Base-by-base conservation (phyloP, 176 grass and related monocot species). In the Ensete ventricosum region DNA sequence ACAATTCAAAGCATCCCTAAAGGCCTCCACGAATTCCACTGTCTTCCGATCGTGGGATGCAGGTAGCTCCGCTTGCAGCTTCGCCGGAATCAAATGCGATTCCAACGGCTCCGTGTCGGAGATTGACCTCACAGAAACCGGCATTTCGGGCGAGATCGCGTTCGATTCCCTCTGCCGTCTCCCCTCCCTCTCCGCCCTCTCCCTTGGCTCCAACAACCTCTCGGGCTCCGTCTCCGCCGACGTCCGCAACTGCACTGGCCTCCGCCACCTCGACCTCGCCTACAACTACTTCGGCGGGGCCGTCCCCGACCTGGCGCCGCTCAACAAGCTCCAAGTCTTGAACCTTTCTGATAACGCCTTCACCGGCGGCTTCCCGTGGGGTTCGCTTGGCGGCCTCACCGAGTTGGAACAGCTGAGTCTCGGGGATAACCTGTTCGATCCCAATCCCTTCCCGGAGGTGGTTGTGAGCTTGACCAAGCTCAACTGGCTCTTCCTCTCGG, bases 291-390 rank as follows among this genome's bases (percentile, higher is more conserved):
- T 98, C 79, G 19, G 34, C 69, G 90, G 86, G 11, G 13, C 3
- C 7, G 59, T 93, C 8, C 90, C 94, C 2, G 80, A 98, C 79
- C 76, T 97, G 25, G 81, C 88, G 5, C 79, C 29, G 48, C 84
- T 98, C 0, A 11, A 24, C 1, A 50, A 26, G 11, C 88, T 98
- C 13, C 65, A 60, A 14, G 22, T 9, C 0, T 82, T 98, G 54
- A 98, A 98, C 81, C 48, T 98, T 24, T 82, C 90, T 3, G 11
- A 72, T 20, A 98, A 87, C 67, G 8, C 1, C 17, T 93, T 97
- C 81, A 54, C 72, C 6, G 90, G 94, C 0, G 20, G 26, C n/a
- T 97, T 97, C 82, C 94, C 90, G 0, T 97, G 94, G 94, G 1
- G 54, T 1, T 78, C 94, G 52, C 87, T 97, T 9, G 22, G 26